phyloP scores from a whole-genome alignment of 495 filamentous ascomycete genomes.

The Podospora australis region DNA sequence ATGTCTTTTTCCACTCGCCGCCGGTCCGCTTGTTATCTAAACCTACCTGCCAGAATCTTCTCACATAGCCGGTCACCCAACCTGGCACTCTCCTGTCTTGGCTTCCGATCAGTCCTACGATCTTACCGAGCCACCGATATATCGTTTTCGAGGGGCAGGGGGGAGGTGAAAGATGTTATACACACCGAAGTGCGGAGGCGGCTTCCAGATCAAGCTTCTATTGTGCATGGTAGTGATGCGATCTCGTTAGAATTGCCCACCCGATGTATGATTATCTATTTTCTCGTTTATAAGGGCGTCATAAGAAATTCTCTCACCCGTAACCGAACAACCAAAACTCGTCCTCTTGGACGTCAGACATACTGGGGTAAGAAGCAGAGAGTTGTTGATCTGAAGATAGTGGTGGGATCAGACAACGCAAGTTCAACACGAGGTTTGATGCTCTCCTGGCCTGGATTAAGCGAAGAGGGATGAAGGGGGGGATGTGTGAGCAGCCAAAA shows the following conservation, averaged over 20 bases:
- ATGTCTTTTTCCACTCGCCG: not conserved
- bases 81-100: slow-evolving; percentile 80
- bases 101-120: slow-evolving; percentile 16
- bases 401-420: not conserved
- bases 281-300: too few relatives aligned
- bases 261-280: too few relatives aligned
- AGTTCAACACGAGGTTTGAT: slow-evolving; percentile 11
- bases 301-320: too few relatives aligned
- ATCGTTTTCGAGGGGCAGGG: not conserved
- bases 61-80: slow-evolving; percentile 89
- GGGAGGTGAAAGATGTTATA: not conserved
- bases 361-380: slow-evolving; percentile 9
- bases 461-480: not conserved
- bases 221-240: too few relatives aligned
- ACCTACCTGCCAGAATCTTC: slow-evolving; percentile 93
- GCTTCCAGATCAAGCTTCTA: slow-evolving; percentile 97
- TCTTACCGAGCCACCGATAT: not conserved
- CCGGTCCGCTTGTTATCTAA: too few relatives aligned
- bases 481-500: not conserved
- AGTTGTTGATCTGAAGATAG: not conserved
- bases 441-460: slow-evolving; percentile 4
- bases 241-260: too few relatives aligned
- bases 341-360: slow-evolving; percentile 19
- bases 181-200: slow-evolving; percentile 88
- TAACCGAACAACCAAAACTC: slow-evolving; percentile 92